Evolutionary conservation across 352 stramenopile species (phyloP).

Genomic region (Pythium biforme): DNA sequence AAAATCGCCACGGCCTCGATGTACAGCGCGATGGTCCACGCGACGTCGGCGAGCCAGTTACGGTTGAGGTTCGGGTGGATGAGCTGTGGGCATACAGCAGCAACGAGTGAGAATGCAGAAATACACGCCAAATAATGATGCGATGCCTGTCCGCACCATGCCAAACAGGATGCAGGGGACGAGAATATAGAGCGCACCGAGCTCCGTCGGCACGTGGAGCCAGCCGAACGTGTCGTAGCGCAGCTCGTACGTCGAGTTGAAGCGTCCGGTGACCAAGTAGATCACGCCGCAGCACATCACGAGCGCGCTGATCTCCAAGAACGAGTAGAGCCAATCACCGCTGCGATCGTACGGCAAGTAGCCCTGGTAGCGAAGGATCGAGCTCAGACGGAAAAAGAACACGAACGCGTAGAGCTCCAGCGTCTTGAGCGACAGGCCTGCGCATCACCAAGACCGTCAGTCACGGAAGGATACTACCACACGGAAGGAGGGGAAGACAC

Average conservation of each 20-base stretch:
- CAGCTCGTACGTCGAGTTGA: constrained; percentile 95
- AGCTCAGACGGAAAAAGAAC: constrained; percentile 96
- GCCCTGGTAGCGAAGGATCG: constrained; percentile 97
- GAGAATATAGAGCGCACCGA: constrained; percentile 82
- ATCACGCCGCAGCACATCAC: constrained; percentile 87
- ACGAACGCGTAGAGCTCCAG: constrained; percentile 96
- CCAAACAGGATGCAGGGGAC: constrained; percentile 87
- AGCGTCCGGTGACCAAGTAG: constrained; percentile 90
- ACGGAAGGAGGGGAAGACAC: background rate
- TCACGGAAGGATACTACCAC: background rate
- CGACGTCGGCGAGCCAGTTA: constrained; percentile 95
- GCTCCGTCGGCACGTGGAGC: constrained; percentile 82
- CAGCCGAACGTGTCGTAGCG: constrained; percentile 95
- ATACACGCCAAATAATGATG: constrained; percentile 34
- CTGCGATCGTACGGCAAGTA: constrained; percentile 93
- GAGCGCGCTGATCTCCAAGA: constrained; percentile 93
- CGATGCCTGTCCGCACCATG: constrained; percentile 54
- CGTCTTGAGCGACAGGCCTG: constrained; percentile 95
- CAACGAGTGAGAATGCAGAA: background rate
- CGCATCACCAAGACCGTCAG: background rate
- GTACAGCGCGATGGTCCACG: constrained; percentile 99
- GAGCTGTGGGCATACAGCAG: constrained; percentile 42
- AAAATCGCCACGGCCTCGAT: constrained; percentile 96
- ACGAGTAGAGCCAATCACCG: constrained; percentile 98
- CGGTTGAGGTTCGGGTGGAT: constrained; percentile 96